phyloP scores from a whole-genome alignment of 164 flowering plant genomes.

The Sextonia rubra region DNA sequence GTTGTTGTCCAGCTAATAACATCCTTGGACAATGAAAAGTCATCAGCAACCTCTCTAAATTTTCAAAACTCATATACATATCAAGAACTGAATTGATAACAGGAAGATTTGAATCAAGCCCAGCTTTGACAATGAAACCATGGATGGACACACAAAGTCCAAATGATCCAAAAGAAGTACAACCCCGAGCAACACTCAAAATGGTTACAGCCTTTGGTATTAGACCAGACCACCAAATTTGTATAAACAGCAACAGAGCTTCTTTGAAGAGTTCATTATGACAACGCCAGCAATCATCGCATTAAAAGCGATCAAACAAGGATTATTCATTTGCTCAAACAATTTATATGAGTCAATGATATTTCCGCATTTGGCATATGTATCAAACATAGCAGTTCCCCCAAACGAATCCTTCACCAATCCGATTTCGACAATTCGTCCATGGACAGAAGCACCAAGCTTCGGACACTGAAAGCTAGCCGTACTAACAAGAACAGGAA shows the following conservation, averaged over 20 bases:
- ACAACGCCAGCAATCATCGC: too few relatives aligned
- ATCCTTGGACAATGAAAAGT: constrained; percentile 27
- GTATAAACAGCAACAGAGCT: too few relatives aligned
- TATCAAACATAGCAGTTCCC: constrained; percentile 31
- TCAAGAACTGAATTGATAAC: constrained; percentile 32
- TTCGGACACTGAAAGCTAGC: constrained; percentile 12
- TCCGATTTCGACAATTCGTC: constrained; percentile 25
- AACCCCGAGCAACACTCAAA: constrained; percentile 24
- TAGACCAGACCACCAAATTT: too few relatives aligned
- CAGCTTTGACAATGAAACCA: constrained; percentile 21
- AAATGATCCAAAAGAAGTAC: constrained; percentile 15
- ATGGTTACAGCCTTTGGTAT: too few relatives aligned
- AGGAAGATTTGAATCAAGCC: constrained; percentile 14
- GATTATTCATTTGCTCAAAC: constrained; percentile 21
- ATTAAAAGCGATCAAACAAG: too few relatives aligned
- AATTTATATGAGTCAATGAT: constrained; percentile 19
- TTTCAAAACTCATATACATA: constrained; percentile 32
- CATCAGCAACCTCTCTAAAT: constrained; percentile 20
- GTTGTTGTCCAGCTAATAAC: constrained; percentile 35
- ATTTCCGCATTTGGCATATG: constrained; percentile 33
- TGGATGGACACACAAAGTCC: constrained; percentile 22
- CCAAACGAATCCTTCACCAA: constrained; percentile 23
- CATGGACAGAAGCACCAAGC: constrained; percentile 26
- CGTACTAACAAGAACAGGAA: constrained; percentile 25
- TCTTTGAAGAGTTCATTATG: too few relatives aligned